Percentiles rank a stretch among this genome's conserved stretches.
These are phyloP conservation scores for Debaryomycetaceae sp. DNA, from an alignment of 1,139 yeast species.

Conservation along the genomic window DNA sequence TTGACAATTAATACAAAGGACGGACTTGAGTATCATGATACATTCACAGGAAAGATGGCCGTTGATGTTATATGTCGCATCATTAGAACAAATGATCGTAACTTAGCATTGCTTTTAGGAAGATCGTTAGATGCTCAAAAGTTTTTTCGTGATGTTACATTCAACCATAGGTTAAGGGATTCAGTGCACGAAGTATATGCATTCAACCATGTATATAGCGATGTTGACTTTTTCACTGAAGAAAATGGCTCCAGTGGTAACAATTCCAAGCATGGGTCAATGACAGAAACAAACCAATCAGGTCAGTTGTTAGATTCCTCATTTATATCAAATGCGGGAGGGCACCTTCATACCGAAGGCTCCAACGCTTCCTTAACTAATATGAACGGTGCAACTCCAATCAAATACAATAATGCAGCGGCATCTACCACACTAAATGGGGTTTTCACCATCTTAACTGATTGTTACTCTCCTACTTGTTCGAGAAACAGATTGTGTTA, in stretches of 20 bases:
- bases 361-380: neutral
- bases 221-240: conserved; percentile 37
- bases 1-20: conserved; percentile 83
- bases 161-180: conserved; percentile 89
- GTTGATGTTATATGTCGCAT: conserved; percentile 84
- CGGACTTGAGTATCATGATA: conserved; percentile 91
- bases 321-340: conserved; percentile 4
- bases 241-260: conserved; percentile 19
- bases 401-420: conserved; percentile 9
- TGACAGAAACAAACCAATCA: conserved; percentile 15
- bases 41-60: conserved; percentile 93
- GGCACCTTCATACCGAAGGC: neutral
- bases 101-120: conserved; percentile 82
- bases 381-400: neutral
- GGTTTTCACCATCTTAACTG: conserved; percentile 86
- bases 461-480: conserved; percentile 96
- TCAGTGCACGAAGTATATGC: conserved; percentile 86
- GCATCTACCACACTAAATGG: conserved; percentile 63
- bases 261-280: conserved; percentile 32
- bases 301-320: conserved; percentile 8
- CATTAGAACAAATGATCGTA: conserved; percentile 86
- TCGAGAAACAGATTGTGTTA: conserved; percentile 85
- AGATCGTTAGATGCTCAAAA: conserved; percentile 93
- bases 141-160: conserved; percentile 92
- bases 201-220: conserved; percentile 58